Evolutionary conservation across 2,329 filamentous ascomycete species (phyloP), one percentile per base, ranked within the genome.

Genomic region (Plectosphaerella plurivora): DNA sequence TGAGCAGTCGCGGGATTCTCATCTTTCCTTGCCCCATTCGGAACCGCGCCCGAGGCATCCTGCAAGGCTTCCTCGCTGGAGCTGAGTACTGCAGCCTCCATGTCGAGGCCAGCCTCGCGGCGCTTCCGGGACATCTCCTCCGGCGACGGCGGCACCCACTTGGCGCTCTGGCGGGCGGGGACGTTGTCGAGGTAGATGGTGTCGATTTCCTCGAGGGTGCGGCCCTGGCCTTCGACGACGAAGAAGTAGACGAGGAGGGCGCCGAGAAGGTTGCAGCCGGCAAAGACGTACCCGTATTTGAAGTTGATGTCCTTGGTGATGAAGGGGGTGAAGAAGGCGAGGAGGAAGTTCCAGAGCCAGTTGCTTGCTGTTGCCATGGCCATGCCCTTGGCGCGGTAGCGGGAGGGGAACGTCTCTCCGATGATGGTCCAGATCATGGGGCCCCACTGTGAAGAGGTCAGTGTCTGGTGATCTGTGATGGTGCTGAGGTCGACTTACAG

Each of bases 291-390:
- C 2, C 88, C 88, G 61, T 89, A 89, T 1, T 77, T 77, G 68
- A 87, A 91, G 59, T 87, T 81, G 51, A 91, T 91, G 4, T 80
- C 79, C 0, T 75, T 72, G 0, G 84, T 88, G 63, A 92, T 91
- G 68, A 91, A 91, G 0, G 88, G 86, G 0, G 89, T 91, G 73
- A 91, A 90, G 73, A 92, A 92, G 0, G 82, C 82, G 55, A 85
- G 78, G 57, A 89, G 75, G 69, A 91, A 91, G 67, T 90, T 89
- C 84, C 84, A 89, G 33, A 76, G 72, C 84, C 84, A 87, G 67
- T 87, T 87, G 59, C 76, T 78, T 0, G 81, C 76, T 0, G 83
- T 86, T 0, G 81, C 76, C 2, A 86, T 64, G 2, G 80, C 81
- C 75, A 85, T 84, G 28, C 75, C 79, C 62, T 78, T 77, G 3